These are phyloP conservation scores for Emergomyces orientalis DNA, from an alignment of 2,329 filamentous ascomycete species.

Conservation along the genomic window DNA sequence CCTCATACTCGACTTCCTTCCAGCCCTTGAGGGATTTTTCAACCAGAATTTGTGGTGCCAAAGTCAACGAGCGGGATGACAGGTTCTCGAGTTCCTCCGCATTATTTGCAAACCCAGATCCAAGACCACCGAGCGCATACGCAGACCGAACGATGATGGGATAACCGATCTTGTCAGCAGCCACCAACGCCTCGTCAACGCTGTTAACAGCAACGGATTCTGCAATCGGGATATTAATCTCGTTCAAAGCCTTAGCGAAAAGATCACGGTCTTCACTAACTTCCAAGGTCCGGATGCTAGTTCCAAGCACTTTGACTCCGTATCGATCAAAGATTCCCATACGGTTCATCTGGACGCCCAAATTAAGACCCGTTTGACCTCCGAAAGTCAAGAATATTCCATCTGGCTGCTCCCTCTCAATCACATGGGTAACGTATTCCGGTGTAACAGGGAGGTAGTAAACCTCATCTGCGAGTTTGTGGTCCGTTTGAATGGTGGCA, in stretches of 20 bases:
- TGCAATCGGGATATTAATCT: slow-evolving; percentile 95
- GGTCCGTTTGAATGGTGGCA: slow-evolving; percentile 94
- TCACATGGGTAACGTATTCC: slow-evolving; percentile 95
- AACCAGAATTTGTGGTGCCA: slow-evolving; percentile 92
- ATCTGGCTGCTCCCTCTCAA: slow-evolving; percentile 90
- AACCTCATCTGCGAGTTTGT: slow-evolving; percentile 90
- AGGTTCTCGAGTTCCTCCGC: slow-evolving; percentile 88
- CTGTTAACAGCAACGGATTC: slow-evolving; percentile 89
- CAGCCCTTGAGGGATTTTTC: slow-evolving; percentile 99
- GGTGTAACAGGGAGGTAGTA: slow-evolving; percentile 97
- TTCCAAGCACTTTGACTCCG: slow-evolving; percentile 89
- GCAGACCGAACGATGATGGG: slow-evolving; percentile 97
- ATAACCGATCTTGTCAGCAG: slow-evolving; percentile 80
- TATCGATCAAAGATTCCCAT: slow-evolving; percentile 93
- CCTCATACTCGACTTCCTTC: slow-evolving; percentile 99
- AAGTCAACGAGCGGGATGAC: slow-evolving; percentile 81
- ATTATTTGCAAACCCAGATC: slow-evolving; percentile 92
- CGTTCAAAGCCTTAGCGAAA: slow-evolving; percentile 88
- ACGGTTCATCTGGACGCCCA: slow-evolving; percentile 95
- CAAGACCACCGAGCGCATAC: slow-evolving; percentile 90
- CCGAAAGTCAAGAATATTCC: slow-evolving; percentile 96
- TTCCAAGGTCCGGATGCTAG: slow-evolving; percentile 87
- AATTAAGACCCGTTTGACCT: slow-evolving; percentile 91
- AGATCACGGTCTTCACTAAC: slow-evolving; percentile 92
- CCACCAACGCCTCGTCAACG: slow-evolving; percentile 82